Percentiles rank a stretch among this genome's conserved stretches.
These are phyloP conservation scores for Cadophora sp. DNA, from an alignment of 2,329 filamentous ascomycete genomes.

Conservation along the genomic window DNA sequence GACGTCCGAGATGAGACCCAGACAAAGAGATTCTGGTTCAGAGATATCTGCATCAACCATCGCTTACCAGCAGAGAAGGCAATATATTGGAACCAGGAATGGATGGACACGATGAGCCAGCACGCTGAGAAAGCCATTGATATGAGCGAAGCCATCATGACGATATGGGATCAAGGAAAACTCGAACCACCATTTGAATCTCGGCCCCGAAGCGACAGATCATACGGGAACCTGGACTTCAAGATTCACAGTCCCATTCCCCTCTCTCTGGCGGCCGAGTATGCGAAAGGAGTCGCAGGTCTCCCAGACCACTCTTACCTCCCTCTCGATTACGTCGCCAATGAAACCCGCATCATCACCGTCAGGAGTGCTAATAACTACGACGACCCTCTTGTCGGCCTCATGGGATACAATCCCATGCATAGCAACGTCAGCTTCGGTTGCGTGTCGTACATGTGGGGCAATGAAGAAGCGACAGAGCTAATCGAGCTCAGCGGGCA, in stretches of 20 bases:
- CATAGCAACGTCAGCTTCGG: constrained; percentile 21
- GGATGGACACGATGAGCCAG: constrained; percentile 27
- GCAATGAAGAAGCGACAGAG: constrained; percentile 21
- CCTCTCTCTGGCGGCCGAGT: constrained; percentile 4
- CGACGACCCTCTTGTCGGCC: constrained; percentile 19
- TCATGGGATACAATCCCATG: constrained; percentile 22
- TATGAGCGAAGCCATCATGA: constrained; percentile 26
- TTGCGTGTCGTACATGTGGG: constrained; percentile 29
- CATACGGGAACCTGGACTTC: background rate
- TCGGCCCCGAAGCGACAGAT: constrained; percentile 6
- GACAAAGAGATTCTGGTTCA: constrained; percentile 23
- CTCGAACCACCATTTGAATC: constrained; percentile 16
- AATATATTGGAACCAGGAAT: constrained; percentile 26
- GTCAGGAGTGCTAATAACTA: constrained; percentile 21
- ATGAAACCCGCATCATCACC: constrained; percentile 22
- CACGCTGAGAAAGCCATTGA: constrained; percentile 21
- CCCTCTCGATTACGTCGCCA: constrained; percentile 24
- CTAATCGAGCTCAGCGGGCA: constrained; percentile 25
- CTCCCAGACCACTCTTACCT: constrained; percentile 22
- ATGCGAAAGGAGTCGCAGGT: background rate
- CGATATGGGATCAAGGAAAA: constrained; percentile 23
- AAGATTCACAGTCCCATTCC: constrained; percentile 21
- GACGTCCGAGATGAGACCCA: constrained; percentile 11
- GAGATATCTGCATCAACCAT: constrained; percentile 25
- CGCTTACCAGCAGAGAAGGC: constrained; percentile 20